These are phyloP conservation scores for Sarocladium strictum DNA, from an alignment of 2,329 filamentous ascomycete genomes.

Conservation along the genomic window DNA sequence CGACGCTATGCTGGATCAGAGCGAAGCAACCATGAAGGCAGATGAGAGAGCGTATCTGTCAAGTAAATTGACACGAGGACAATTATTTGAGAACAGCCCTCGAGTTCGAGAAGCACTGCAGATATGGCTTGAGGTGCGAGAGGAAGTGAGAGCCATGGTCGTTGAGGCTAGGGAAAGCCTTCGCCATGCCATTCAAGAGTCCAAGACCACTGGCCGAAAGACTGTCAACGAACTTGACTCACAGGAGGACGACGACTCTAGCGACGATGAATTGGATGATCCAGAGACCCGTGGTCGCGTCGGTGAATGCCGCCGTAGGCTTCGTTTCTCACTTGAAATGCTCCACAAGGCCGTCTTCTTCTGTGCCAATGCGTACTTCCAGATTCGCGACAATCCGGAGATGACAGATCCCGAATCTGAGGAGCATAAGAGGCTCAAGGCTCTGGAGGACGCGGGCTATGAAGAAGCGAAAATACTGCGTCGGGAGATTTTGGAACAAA, in stretches of 20 bases:
- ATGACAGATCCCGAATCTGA: slow-evolving; percentile 61
- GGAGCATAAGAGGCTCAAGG: slow-evolving; percentile 60
- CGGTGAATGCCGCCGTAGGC: slow-evolving; percentile 52
- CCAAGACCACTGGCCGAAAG: neutral
- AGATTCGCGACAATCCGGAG: slow-evolving; percentile 67
- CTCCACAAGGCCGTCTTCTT: slow-evolving; percentile 83
- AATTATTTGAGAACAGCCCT: slow-evolving; percentile 71
- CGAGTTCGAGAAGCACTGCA: slow-evolving; percentile 60
- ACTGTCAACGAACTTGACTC: slow-evolving; percentile 18
- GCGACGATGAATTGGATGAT: slow-evolving; percentile 29
- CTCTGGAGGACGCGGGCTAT: slow-evolving; percentile 66
- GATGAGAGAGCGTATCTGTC: slow-evolving; percentile 65
- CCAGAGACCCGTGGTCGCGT: slow-evolving; percentile 35
- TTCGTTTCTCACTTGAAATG: slow-evolving; percentile 70
- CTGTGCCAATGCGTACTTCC: slow-evolving; percentile 74
- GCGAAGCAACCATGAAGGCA: slow-evolving; percentile 57
- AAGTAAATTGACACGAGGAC: slow-evolving; percentile 62
- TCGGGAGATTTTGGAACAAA: slow-evolving; percentile 66
- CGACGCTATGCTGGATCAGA: slow-evolving; percentile 85
- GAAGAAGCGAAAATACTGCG: slow-evolving; percentile 72
- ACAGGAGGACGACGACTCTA: slow-evolving; percentile 26
- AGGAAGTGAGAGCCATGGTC: slow-evolving; percentile 47
- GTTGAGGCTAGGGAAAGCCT: slow-evolving; percentile 60
- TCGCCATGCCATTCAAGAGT: slow-evolving; percentile 35
- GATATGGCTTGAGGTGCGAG: slow-evolving; percentile 59